These are phyloP conservation scores for Fusarium multiceps DNA, from an alignment of 2,329 filamentous ascomycete species.

Conservation along the genomic window DNA sequence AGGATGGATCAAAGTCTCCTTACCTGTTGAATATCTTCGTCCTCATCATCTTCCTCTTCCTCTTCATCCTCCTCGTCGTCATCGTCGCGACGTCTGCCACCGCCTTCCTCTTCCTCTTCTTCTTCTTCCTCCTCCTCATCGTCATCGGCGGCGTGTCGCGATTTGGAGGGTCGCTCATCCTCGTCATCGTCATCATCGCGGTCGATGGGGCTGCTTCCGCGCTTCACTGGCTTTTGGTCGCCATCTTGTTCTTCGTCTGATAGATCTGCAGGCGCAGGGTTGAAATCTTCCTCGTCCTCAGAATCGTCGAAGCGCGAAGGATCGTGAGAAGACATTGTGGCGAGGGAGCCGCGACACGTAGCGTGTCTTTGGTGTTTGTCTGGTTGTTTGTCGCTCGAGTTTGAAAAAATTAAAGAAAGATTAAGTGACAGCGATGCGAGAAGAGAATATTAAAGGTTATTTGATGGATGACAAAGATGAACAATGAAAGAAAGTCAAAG, in stretches of 20 bases:
- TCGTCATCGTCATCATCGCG: constrained; percentile 53
- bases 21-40: constrained; percentile 76
- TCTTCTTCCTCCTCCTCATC: constrained; percentile 54
- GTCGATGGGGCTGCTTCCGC: constrained; percentile 54
- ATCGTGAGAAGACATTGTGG: constrained; percentile 60
- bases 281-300: constrained; percentile 89
- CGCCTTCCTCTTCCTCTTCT: constrained; percentile 52
- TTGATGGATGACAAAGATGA: constrained; percentile 40
- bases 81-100: constrained; percentile 51
- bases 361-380: constrained; percentile 25
- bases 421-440: constrained; percentile 1
- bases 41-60: constrained; percentile 69
- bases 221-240: constrained; percentile 54
- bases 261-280: constrained; percentile 78
- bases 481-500: constrained; percentile 23
- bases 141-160: constrained; percentile 55
- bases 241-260: constrained; percentile 70
- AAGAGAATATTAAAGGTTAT: constrained; percentile 14
- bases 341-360: constrained; percentile 34
- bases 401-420: constrained; percentile 17
- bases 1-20: not conserved
- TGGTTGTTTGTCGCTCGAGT: not conserved
- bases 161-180: constrained; percentile 48
- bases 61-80: constrained; percentile 68
- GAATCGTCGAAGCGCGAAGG: constrained; percentile 67